Base-by-base conservation (phyloP, 192 early-diverging fungal species). In the Coemansia sp. region DNA sequence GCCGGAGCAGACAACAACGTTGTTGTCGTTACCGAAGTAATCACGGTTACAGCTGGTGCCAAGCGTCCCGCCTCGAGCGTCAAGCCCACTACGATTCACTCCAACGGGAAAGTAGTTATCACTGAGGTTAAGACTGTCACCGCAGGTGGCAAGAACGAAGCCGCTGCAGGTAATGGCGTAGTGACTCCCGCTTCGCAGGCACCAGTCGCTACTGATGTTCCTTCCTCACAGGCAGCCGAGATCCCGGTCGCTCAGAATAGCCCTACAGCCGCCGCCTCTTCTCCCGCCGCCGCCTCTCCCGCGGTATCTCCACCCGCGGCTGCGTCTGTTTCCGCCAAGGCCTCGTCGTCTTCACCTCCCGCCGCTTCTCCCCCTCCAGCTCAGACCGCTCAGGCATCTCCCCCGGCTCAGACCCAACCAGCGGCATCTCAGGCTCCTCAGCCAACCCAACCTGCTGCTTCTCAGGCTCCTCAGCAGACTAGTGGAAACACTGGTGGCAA, bases 91-190 rank as follows among this genome's bases (percentile, higher is more conserved):
- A 29, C 51, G 8, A 29, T 29, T 14, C 21, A 55, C 10, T 29
- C 51, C 32, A 55, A 58, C 12, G 36, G 32, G 27, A 65, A 72
- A 21, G 46, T 72, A 5, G 57, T 75, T 48, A 67, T 70, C 19
- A 75, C 73, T 25, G 69, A 70, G 36, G 50, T 63, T 41, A 66
- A 72, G 4, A 80, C 77, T 2, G 77, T 75, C 3, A 75, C 77
- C 42, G 72, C 62, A 11, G 58, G 58, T 6, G 36, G 25, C 14
- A 34, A 45, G 0, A 25, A 39, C 17, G 36, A 55, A 11, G 41
- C 65, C 38, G 17, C 64, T 51, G 36, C 23, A 3, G 51, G 14
- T 23, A 38, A 10, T 39, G 38, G 37, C 51, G 37, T 14, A 2
- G 39, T 3, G 27, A 68, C 34, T 44, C 64, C 31, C 36, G 32